phyloP scores from a whole-genome alignment of 2,329 filamentous ascomycete species.

The Tolypocladium paradoxum region DNA sequence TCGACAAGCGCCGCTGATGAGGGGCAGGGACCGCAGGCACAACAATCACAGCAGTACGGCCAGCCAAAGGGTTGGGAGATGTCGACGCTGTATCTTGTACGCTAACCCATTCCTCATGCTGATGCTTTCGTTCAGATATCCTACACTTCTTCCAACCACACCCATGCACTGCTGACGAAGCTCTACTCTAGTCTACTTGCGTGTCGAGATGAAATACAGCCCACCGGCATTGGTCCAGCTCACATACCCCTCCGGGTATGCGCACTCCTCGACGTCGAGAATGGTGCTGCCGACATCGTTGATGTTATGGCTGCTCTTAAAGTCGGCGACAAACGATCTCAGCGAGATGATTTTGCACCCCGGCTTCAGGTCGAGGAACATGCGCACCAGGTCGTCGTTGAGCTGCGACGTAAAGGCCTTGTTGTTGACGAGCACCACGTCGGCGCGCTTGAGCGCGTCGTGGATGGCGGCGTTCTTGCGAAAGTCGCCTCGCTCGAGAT shows the following conservation, averaged over 20 bases:
- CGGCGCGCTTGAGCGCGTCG: constrained; percentile 66
- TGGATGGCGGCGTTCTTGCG: constrained; percentile 60
- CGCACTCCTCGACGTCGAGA: constrained; percentile 59
- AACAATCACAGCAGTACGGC: neutral
- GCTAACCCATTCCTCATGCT: constrained; percentile 7
- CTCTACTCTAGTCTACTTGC: constrained; percentile 40
- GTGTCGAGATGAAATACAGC: constrained; percentile 79
- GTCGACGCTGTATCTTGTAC: constrained; percentile 21
- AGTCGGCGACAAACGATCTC: constrained; percentile 78
- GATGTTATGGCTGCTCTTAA: constrained; percentile 65
- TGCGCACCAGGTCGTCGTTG: constrained; percentile 74
- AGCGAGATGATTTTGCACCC: constrained; percentile 86
- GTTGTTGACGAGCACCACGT: constrained; percentile 97
- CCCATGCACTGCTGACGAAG: constrained; percentile 18
- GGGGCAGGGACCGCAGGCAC: neutral
- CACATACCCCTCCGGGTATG: constrained; percentile 60
- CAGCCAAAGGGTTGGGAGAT: constrained; percentile 2
- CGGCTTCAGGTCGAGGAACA: constrained; percentile 87
- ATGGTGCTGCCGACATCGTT: constrained; percentile 73
- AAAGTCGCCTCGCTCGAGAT: constrained; percentile 76
- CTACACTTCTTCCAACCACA: constrained; percentile 7
- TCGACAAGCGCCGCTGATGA: constrained; percentile 12
- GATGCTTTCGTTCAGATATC: constrained; percentile 1
- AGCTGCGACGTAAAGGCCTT: constrained; percentile 85
- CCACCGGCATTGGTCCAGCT: constrained; percentile 86